Evolutionary conservation across 768 basidiomycete species (phyloP).

Genomic region (Trametes cingulata): DNA sequence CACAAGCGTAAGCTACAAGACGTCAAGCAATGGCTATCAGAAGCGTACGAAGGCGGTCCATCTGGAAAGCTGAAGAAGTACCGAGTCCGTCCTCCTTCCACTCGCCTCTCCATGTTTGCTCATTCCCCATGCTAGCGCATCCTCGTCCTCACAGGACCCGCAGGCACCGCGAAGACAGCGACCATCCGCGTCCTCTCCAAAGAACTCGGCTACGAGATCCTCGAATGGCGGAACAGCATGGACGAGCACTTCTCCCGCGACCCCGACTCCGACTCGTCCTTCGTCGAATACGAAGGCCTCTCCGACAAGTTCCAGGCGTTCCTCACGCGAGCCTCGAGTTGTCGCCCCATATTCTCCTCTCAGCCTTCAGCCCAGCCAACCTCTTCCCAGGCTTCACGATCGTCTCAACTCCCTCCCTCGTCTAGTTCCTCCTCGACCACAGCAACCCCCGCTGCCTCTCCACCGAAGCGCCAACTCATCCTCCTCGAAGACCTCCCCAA

Average conservation of each 20-base stretch:
- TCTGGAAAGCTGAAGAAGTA: slow-evolving; percentile 69
- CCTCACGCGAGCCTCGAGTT: slow-evolving; percentile 66
- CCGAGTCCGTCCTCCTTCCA: slow-evolving; percentile 50
- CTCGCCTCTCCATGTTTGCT: background rate
- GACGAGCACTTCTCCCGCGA: slow-evolving; percentile 44
- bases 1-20: slow-evolving; percentile 80
- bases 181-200: slow-evolving; percentile 73
- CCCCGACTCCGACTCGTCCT: background rate
- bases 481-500: slow-evolving; percentile 93
- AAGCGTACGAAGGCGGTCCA: slow-evolving; percentile 70
- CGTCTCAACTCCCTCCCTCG: background rate
- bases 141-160: slow-evolving; percentile 82
- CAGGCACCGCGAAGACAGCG: slow-evolving; percentile 90
- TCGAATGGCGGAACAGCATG: slow-evolving; percentile 81
- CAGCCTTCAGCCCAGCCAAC: slow-evolving; percentile 1
- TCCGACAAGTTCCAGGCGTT: slow-evolving; percentile 77
- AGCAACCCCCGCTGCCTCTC: background rate
- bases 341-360: slow-evolving; percentile 50
- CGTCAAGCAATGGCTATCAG: slow-evolving; percentile 70
- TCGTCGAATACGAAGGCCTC: slow-evolving; percentile 44
- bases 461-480: slow-evolving; percentile 53
- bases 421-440: slow-evolving; percentile 6
- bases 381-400: background rate
- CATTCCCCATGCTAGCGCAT: slow-evolving; percentile 56
- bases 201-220: slow-evolving; percentile 75